These are phyloP conservation scores for Euphrasia confusa DNA, from an alignment of 257 asterid genomes.

Conservation along the genomic window DNA sequence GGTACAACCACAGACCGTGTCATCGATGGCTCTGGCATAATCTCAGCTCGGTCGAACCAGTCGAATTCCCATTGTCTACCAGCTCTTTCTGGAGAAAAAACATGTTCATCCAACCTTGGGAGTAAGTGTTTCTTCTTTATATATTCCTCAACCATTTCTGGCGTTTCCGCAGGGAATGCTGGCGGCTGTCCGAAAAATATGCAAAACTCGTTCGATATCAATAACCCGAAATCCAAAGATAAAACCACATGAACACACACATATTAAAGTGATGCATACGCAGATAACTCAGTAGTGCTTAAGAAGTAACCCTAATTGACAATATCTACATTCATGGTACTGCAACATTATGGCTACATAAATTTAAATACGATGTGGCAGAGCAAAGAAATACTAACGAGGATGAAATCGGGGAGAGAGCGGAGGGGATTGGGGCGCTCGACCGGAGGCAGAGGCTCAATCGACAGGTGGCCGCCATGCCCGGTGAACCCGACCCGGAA, in stretches of 20 bases:
- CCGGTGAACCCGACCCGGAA: constrained; percentile 91
- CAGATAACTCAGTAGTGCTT: background rate
- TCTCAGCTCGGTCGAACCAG: constrained; percentile 86
- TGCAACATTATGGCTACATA: background rate
- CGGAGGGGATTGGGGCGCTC: constrained; percentile 49
- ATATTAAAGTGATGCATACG: constrained; percentile 3
- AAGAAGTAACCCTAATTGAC: constrained; percentile 22
- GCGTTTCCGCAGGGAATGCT: constrained; percentile 86
- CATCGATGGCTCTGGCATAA: constrained; percentile 67
- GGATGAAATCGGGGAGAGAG: constrained; percentile 74
- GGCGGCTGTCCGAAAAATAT: constrained; percentile 64
- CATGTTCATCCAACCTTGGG: constrained; percentile 78
- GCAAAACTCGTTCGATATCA: constrained; percentile 1
- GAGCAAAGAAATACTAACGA: constrained; percentile 42
- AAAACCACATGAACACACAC: background rate
- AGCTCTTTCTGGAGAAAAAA: constrained; percentile 66
- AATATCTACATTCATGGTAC: background rate
- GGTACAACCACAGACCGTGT: constrained; percentile 82
- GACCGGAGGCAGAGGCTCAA: constrained; percentile 87
- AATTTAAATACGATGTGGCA: background rate
- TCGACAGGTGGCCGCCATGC: constrained; percentile 72
- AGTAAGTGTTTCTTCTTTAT: constrained; percentile 60
- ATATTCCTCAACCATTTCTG: constrained; percentile 58
- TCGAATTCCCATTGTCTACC: constrained; percentile 98
- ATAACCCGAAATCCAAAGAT: constrained; percentile 16